Conservation (phyloP, 2,329 filamentous ascomycete species). For the Microascus cirrosus region DNA sequence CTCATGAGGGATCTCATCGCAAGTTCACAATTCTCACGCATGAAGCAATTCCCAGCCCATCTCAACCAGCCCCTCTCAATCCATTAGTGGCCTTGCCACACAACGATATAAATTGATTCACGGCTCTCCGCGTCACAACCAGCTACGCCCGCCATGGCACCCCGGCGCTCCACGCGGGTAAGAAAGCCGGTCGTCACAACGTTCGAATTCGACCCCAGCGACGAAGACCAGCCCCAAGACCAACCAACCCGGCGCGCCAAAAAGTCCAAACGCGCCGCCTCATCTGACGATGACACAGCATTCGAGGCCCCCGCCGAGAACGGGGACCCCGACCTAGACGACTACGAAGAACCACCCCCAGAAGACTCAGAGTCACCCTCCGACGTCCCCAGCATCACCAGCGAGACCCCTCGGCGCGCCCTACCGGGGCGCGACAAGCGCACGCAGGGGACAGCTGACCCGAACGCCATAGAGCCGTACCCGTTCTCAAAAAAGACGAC, state of each 20-base stretch:
- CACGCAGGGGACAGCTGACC: constrained; percentile 11
- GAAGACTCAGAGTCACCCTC: not conserved
- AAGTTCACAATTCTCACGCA: not conserved
- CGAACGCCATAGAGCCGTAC: constrained; percentile 18
- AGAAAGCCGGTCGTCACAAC: constrained; percentile 13
- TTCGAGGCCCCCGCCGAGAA: constrained; percentile 14
- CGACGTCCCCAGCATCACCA: constrained; percentile 14
- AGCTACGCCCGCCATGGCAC: not conserved
- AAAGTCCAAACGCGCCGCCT: constrained; percentile 8
- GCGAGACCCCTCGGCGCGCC: constrained; percentile 11
- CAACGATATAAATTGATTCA: not conserved
- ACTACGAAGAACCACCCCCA: not conserved
- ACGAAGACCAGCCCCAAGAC: constrained; percentile 17
- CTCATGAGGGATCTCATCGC: not conserved
- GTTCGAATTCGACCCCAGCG: constrained; percentile 22
- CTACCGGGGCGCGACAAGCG: constrained; percentile 16
- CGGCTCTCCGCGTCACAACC: not conserved
- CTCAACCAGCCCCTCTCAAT: not conserved
- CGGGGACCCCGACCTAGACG: constrained; percentile 18
- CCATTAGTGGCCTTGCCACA: not conserved
- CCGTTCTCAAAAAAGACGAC: constrained; percentile 9
- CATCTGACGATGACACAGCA: constrained; percentile 16
- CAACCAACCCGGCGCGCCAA: constrained; percentile 14
- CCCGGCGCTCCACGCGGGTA: constrained; percentile 2
- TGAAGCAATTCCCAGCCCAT: not conserved